Conservation (phyloP, 2,329 filamentous ascomycete genomes). For the Teratosphaeria nubilosa region DNA sequence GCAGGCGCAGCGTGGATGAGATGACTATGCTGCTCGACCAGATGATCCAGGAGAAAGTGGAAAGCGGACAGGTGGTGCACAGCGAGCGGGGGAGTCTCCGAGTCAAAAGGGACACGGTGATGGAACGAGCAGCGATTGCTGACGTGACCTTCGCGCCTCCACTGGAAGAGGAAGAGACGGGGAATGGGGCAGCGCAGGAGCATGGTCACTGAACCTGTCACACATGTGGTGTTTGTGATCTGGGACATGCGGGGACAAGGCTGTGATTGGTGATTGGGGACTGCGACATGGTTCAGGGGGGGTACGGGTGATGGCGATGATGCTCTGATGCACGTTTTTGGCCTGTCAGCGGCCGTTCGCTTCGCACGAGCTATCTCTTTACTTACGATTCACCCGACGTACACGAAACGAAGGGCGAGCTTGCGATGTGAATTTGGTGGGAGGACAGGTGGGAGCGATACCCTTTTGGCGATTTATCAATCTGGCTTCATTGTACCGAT, state of each 20-base stretch:
- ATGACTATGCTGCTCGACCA: conserved; percentile 90
- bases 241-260: neutral
- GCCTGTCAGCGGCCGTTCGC: neutral
- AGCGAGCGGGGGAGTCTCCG: conserved; percentile 57
- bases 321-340: neutral
- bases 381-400: neutral
- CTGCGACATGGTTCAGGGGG: neutral
- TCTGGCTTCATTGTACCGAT: neutral
- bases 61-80: conserved; percentile 61
- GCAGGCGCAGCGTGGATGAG: conserved; percentile 65
- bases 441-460: neutral
- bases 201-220: neutral
- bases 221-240: neutral
- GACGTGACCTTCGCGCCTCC: neutral
- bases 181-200: neutral
- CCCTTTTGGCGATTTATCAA: neutral
- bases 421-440: neutral
- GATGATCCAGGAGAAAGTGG: conserved; percentile 86
- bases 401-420: neutral
- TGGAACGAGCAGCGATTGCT: conserved; percentile 6
- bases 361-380: neutral
- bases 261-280: neutral
- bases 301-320: neutral
- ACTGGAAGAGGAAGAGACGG: neutral
- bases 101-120: conserved; percentile 22